Percentiles rank a stretch among this genome's conserved stretches.
These are phyloP conservation scores for Alternaria incomplexa DNA, from an alignment of 2,329 filamentous ascomycete species.

Conservation along the genomic window DNA sequence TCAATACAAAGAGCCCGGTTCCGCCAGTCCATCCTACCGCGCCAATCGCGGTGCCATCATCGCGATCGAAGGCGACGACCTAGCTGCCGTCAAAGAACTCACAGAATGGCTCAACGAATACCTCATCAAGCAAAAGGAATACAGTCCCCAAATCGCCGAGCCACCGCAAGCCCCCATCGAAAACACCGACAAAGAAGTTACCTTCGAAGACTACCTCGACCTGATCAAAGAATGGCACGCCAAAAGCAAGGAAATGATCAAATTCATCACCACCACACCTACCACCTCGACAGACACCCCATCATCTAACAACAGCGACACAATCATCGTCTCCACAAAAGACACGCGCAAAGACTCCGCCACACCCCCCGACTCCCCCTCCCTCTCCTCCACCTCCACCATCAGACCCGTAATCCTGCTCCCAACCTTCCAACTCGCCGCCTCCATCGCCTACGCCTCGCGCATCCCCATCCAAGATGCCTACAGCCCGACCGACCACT, in stretches of 20 bases:
- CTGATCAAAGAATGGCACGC: conserved; percentile 76
- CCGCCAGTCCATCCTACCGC: conserved; percentile 38
- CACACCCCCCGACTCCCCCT: conserved; percentile 13
- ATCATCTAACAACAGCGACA: conserved; percentile 19
- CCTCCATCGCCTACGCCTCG: conserved; percentile 76
- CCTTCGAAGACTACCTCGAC: conserved; percentile 65
- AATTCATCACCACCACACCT: conserved; percentile 56
- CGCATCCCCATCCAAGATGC: conserved; percentile 75
- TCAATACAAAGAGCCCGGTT: conserved; percentile 45
- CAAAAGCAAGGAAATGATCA: conserved; percentile 73
- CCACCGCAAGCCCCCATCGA: conserved; percentile 52
- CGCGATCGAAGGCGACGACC: conserved; percentile 77
- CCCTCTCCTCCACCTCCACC: conserved; percentile 8
- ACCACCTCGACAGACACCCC: conserved; percentile 3
- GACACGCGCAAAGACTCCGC: conserved; percentile 26
- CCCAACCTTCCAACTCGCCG: conserved; percentile 78
- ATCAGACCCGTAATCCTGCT: conserved; percentile 75
- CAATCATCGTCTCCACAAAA: conserved; percentile 3
- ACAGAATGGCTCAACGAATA: conserved; percentile 66
- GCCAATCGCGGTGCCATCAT: conserved; percentile 76
- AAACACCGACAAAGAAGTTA: conserved; percentile 43
- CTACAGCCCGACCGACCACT: conserved; percentile 86
- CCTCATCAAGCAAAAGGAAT: conserved; percentile 60
- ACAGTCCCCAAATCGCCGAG: conserved; percentile 57
- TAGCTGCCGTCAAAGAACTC: conserved; percentile 68